Base-by-base conservation (phyloP, 1,284 basidiomycete species). In the Pseudozyma flocculosa region DNA sequence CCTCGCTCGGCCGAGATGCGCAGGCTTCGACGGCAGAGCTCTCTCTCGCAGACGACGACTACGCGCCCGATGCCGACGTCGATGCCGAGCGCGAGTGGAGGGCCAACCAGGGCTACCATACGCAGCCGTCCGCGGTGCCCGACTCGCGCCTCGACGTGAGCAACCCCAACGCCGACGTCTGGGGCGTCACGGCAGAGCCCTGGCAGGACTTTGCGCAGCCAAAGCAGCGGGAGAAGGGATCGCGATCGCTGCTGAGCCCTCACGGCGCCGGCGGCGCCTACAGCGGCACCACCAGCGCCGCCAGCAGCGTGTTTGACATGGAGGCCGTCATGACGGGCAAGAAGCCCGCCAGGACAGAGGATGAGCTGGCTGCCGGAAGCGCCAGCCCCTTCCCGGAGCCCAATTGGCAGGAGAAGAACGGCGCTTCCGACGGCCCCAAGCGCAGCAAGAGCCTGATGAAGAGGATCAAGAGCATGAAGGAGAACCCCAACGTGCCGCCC, bases 161-260 rank as follows among this genome's bases (percentile, higher is more conserved):
- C 22, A 72, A 68, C 42, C 71, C 71, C 32, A 63, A 73, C 36
- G 72, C 74, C 22, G 75, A 75, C 34, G 65, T 72, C 4, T 76
- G 73, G 71, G 75, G 75, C 41, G 69, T 73, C 34, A 59, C 57
- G 29, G 48, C 66, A 21, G 75, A 77, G 53, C 75, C 75, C 14
- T 77, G 75, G 75, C 73, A 76, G 45, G 75, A 77, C 47, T 76
- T 77, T 48, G 70, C 72, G 3, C 52, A 55, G 19, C 72, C 73
- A 17, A 61, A 65, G 30, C 43, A 60, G 9, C 49, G 44, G n/a
- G 43, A 40, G 29, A 34, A 34, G 32, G 32, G 32, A 5, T 34
- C 32, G 7, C 55, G 55, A 11, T 60, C 56, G 36, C 48, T 40
- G 3, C 62, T 67, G 40, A 57, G 62, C 48, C 68, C 68, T 4